Evolutionary conservation across 2,329 filamentous ascomycete species (phyloP).

Genomic region (Botrytis galanthina): DNA sequence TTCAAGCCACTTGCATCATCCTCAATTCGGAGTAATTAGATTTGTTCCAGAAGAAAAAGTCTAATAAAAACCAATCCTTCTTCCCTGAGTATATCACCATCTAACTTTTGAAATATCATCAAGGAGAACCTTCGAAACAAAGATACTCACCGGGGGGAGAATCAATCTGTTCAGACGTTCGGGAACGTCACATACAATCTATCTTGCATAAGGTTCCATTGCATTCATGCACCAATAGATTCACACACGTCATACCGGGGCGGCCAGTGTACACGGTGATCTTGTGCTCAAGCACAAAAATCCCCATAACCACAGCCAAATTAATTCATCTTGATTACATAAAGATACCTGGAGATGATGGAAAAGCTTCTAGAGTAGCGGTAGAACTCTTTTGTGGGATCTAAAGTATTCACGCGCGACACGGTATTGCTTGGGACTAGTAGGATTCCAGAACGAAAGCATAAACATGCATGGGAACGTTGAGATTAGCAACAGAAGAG

Average conservation of each 20-base stretch:
- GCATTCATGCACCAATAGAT: constrained; percentile 12
- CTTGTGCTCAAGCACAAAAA: not conserved
- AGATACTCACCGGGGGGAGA: not conserved
- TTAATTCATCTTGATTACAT: constrained; percentile 3
- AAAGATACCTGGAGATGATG: not conserved
- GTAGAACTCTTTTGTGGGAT: not conserved
- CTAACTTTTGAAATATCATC: not conserved
- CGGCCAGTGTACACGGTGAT: constrained; percentile 1
- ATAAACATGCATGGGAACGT: not conserved
- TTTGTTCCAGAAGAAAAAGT: constrained; percentile 14
- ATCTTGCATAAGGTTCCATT: constrained; percentile 5
- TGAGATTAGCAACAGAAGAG: not conserved
- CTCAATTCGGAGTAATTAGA: not conserved
- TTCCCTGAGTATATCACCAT: not conserved
- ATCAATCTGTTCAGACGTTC: not conserved
- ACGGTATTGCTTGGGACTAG: not conserved
- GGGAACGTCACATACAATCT: constrained; percentile 4
- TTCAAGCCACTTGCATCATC: constrained; percentile 13
- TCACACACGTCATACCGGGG: constrained; percentile 14
- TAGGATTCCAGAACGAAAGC: not conserved
- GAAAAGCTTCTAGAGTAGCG: not conserved
- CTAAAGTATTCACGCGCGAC: not conserved
- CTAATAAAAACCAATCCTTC: not conserved
- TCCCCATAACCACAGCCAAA: constrained; percentile 13
- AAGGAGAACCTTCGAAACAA: not conserved